Evolutionary conservation across 495 filamentous ascomycete species (phyloP).

Genomic region (Hapsidospora chrysogenum): DNA sequence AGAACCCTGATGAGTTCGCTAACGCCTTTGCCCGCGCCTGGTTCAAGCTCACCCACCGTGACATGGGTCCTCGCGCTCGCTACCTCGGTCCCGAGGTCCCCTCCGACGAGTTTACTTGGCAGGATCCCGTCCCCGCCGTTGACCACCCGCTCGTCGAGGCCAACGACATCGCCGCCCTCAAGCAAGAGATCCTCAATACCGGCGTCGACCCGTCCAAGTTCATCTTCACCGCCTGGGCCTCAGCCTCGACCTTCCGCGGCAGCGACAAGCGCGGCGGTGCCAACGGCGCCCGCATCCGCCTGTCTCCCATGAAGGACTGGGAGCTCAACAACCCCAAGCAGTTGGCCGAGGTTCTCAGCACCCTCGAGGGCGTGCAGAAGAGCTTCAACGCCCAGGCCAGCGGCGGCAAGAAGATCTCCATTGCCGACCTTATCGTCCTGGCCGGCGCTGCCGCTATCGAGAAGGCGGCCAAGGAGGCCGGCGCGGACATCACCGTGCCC

Average conservation of each 20-base stretch:
- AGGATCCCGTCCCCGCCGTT: conserved; percentile 42
- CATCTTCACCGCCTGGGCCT: conserved; percentile 47
- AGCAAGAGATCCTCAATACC: conserved; percentile 43
- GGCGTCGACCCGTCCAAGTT: conserved; percentile 38
- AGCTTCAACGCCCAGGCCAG: conserved; percentile 32
- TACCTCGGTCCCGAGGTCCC: conserved; percentile 58
- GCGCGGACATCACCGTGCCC: conserved; percentile 20
- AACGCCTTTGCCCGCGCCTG: conserved; percentile 52
- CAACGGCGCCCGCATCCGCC: conserved; percentile 57
- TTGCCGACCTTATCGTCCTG: conserved; percentile 58
- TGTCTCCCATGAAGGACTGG: conserved; percentile 53
- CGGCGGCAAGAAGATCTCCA: conserved; percentile 47
- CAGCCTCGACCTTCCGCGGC: conserved; percentile 56
- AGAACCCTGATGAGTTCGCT: conserved; percentile 44
- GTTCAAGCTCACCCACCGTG: conserved; percentile 67
- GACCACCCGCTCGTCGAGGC: conserved; percentile 38
- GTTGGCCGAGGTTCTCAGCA: conserved; percentile 36
- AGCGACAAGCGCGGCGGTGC: conserved; percentile 62
- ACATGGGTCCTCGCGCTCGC: conserved; percentile 49
- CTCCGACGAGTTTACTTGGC: conserved; percentile 42
- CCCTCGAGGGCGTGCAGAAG: conserved; percentile 43
- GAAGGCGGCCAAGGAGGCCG: conserved; percentile 36
- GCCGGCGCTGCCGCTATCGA: conserved; percentile 52
- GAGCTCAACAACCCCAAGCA: conserved; percentile 47
- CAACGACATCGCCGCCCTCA: conserved; percentile 40